phyloP scores from a whole-genome alignment of 1,284 basidiomycete genomes.

The Tylopilus orsonianus region DNA sequence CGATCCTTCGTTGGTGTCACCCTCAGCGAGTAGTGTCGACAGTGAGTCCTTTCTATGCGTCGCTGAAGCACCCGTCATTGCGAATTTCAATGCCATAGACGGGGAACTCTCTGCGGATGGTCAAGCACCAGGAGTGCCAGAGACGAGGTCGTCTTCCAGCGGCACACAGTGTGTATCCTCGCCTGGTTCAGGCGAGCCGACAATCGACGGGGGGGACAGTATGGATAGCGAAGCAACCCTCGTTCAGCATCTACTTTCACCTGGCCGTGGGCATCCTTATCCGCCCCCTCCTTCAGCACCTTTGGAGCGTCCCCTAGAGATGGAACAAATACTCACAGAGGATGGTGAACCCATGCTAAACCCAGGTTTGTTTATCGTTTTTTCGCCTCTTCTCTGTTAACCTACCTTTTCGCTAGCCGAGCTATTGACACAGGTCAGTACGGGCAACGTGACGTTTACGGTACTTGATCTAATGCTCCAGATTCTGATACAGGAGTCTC shows the following conservation, averaged over 20 bases:
- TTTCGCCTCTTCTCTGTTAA: conserved; percentile 2
- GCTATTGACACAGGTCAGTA: conserved; percentile 58
- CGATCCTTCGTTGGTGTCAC: conserved; percentile 40
- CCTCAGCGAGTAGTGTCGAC: conserved; percentile 16
- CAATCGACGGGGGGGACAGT: conserved; percentile 6
- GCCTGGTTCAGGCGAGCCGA: conserved; percentile 8
- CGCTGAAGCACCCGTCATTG: conserved; percentile 26
- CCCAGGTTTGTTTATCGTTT: conserved; percentile 45
- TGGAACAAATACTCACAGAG: conserved; percentile 57
- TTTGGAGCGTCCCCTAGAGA: conserved; percentile 36
- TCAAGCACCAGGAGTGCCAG: conserved; percentile 7
- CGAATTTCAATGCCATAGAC: conserved; percentile 26
- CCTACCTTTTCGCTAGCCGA: conserved; percentile 42
- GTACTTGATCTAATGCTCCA: conserved; percentile 34
- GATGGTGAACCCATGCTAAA: conserved; percentile 66
- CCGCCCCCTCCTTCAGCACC: conserved; percentile 18
- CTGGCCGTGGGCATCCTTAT: conserved; percentile 19
- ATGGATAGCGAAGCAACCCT: conserved; percentile 20
- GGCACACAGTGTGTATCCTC: conserved; percentile 9
- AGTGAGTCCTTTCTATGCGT: conserved; percentile 21
- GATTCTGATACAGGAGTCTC: conserved; percentile 49
- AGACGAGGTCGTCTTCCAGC: conserved; percentile 10
- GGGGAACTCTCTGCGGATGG: conserved; percentile 18
- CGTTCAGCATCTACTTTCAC: conserved; percentile 24
- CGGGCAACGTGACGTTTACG: conserved; percentile 13